Percentiles rank a stretch among this genome's conserved stretches.
Conservation (phyloP, 225 moss, liverwort and hornwort genomes). For the Anthoceros angustus region DNA sequence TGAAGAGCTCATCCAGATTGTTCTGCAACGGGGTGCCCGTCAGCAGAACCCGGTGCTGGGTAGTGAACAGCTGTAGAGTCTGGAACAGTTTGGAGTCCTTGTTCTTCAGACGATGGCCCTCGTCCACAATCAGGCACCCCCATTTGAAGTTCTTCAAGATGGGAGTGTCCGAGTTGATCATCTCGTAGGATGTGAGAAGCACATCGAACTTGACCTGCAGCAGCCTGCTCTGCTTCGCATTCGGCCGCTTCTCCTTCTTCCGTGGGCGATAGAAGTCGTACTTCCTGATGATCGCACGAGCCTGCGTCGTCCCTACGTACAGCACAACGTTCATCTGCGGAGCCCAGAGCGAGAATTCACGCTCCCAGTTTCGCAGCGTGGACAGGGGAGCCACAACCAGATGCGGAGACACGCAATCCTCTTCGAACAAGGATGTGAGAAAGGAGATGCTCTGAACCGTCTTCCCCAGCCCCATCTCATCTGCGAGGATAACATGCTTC, state of each 20-base stretch:
- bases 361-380: constrained; percentile 88
- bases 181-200: constrained; percentile 91
- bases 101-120: constrained; percentile 85
- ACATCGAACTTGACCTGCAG: constrained; percentile 94
- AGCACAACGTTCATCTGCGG: constrained; percentile 93
- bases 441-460: constrained; percentile 75
- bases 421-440: constrained; percentile 68
- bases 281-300: constrained; percentile 69
- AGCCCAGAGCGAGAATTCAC: constrained; percentile 88
- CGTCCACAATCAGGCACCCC: constrained; percentile 96
- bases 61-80: constrained; percentile 60
- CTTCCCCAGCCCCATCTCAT: constrained; percentile 92
- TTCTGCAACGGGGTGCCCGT: constrained; percentile 90
- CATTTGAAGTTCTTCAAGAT: constrained; percentile 81
- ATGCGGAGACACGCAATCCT: constrained; percentile 68
- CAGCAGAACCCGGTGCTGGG: constrained; percentile 62
- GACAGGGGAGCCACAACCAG: constrained; percentile 85
- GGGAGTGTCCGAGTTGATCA: constrained; percentile 71
- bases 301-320: constrained; percentile 90
- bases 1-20: constrained; percentile 76
- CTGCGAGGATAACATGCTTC: constrained; percentile 92
- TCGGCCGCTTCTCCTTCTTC: constrained; percentile 54
- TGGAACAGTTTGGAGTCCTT: constrained; percentile 89
- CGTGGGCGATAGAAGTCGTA: constrained; percentile 88
- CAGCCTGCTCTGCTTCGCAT: constrained; percentile 65